Evolutionary conservation across 805 yeast species (phyloP).

Genomic region (Saturnispora sanitii): DNA sequence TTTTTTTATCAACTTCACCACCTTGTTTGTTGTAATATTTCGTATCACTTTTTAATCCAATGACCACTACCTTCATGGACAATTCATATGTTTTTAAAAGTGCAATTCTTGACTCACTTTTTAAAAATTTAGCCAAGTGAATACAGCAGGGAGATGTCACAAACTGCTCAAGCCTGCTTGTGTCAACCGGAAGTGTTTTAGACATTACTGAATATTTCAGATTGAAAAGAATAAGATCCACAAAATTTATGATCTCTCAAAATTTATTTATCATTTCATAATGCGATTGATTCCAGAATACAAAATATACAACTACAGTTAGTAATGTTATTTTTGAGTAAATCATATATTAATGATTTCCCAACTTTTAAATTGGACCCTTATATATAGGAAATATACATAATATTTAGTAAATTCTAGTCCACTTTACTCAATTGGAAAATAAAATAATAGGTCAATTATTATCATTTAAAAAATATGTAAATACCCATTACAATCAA

Average conservation of each 20-base stretch:
- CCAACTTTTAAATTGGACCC: too few species aligned
- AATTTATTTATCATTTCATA: too few species aligned
- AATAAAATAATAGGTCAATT: too few species aligned
- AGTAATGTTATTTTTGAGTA: too few species aligned
- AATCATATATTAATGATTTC: too few species aligned
- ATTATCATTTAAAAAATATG: too few species aligned
- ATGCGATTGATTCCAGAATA: too few species aligned
- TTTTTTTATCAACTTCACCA: conserved; percentile 27
- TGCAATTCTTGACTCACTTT: conserved; percentile 39
- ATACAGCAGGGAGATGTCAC: conserved; percentile 36
- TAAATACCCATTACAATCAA: too few species aligned
- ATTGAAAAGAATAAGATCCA: background rate
- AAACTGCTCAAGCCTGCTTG: conserved; percentile 13
- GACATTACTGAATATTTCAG: conserved; percentile 1
- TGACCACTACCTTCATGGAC: conserved; percentile 35
- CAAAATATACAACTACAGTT: too few species aligned
- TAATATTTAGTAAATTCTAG: too few species aligned
- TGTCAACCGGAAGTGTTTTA: conserved; percentile 2
- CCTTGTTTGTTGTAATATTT: conserved; percentile 30
- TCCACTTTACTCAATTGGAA: too few species aligned
- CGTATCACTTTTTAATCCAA: conserved; percentile 9
- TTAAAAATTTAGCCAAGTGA: conserved; percentile 39
- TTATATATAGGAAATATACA: too few species aligned
- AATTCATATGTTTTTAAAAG: conserved; percentile 42
- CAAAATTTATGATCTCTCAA: background rate